Evolutionary conservation across 1,139 yeast genomes (phyloP), one percentile per base, ranked within the genome.

Genomic region (Yamadazyma siamensis): DNA sequence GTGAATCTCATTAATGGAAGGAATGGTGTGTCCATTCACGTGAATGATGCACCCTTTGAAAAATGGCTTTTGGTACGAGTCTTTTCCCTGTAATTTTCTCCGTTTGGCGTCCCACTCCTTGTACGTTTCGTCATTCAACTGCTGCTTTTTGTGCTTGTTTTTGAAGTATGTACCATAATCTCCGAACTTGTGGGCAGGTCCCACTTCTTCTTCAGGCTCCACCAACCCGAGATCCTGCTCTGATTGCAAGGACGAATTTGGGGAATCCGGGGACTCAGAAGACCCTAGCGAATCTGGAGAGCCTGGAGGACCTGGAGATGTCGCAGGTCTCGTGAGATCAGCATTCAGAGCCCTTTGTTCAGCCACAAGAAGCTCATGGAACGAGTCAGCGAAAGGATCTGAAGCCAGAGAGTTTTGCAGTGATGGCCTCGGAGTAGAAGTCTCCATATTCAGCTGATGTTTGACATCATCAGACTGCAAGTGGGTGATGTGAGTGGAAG

Each of bases 1-100:
- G 48, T 85, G 91, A 17, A 91, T 63, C 40, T 78, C 84, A 29
- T 73, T 64, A 11, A 87, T 70, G 5, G 91, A 77, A 0, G 97
- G 96, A 3, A 59, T 59, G 0, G 97, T 91, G 47, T 82, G 78
- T 0, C 98, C 98, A 49, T 88, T 89, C 14, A 91, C 87, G 50
- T 81, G 79, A 4, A 89, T 68, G 1, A 65, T 58, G 50, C 91
- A 84, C 3, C 71, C 77, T 31, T 57, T 47, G 49, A 91, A 88
- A 0, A 88, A 59, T 1, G 62, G 65, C 0, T 35, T 44, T 12
- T 46, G 41, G 6, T 45, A 23, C 32, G 41, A 18, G 30, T 38
- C 34, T 32, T 50, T 38, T 10, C 48, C 51, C 36, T 52, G 50
- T 10, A 48, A 45, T 12, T 50, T 46, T 11, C 67, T 52, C 21